A percentile compares a stretch with the other conserved stretches of the same genome.
Evolutionary conservation across 2,329 filamentous ascomycete genomes (phyloP).

Genomic region (Akanthomyces dipterigenus): DNA sequence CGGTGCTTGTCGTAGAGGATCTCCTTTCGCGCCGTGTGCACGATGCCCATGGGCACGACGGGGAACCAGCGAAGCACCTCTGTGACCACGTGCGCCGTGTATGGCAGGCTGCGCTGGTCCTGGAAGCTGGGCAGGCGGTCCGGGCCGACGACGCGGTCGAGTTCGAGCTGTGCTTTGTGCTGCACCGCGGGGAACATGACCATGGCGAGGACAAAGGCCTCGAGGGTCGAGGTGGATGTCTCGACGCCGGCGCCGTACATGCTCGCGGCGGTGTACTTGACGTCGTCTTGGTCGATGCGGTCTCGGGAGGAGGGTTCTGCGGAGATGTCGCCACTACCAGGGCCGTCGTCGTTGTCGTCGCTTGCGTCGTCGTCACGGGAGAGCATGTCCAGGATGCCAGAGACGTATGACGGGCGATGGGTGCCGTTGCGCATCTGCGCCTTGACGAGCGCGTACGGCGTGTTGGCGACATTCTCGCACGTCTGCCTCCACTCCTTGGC

Average conservation of each 20-base stretch:
- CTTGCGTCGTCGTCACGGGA: not conserved
- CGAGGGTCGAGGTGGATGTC: not conserved
- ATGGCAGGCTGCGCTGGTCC: slow-evolving; percentile 22
- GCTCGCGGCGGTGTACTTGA: slow-evolving; percentile 14
- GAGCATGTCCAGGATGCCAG: slow-evolving; percentile 14
- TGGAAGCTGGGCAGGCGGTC: slow-evolving; percentile 20
- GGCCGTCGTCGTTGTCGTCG: not conserved
- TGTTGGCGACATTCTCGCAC: slow-evolving; percentile 11
- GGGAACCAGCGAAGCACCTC: slow-evolving; percentile 27
- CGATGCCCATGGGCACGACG: slow-evolving; percentile 28
- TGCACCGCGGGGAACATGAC: slow-evolving; percentile 18
- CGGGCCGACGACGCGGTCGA: slow-evolving; percentile 22
- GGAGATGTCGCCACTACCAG: too few species aligned
- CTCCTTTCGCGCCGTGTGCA: slow-evolving; percentile 29
- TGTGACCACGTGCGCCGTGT: slow-evolving; percentile 23
- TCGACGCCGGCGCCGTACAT: slow-evolving; percentile 16
- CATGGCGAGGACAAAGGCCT: slow-evolving; percentile 20
- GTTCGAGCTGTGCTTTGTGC: slow-evolving; percentile 19
- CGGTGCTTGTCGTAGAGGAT: slow-evolving; percentile 16
- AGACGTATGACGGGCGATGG: slow-evolving; percentile 14
- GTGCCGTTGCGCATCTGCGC: slow-evolving; percentile 12
- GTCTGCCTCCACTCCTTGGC: not conserved
- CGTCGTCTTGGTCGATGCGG: slow-evolving; percentile 11
- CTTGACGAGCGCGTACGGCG: slow-evolving; percentile 17
- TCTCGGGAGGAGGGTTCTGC: not conserved